Base-by-base conservation (phyloP, 1,284 basidiomycete genomes). In the Marasmius sp. region DNA sequence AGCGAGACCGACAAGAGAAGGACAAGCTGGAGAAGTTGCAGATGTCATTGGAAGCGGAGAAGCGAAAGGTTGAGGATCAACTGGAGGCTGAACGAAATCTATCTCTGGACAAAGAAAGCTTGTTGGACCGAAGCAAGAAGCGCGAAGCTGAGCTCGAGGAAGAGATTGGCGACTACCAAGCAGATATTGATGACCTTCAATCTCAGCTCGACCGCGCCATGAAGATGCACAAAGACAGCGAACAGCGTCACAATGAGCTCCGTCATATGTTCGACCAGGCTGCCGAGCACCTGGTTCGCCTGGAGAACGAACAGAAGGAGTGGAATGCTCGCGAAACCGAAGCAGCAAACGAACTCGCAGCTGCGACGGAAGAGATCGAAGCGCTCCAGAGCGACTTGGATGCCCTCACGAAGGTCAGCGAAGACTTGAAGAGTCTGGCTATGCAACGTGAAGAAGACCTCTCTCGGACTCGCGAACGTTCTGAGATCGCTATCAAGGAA, bases 91-190 rank as follows among this genome's bases (percentile, higher is more conserved):
- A 98, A 71, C 86, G 94, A 37, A 81, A 85, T 10, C 81, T 97
- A 12, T 85, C 86, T 5, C 69, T 93, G 36, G 94, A 98, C 74
- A 96, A 97, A 74, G 94, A 97, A 66, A 77, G 85, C 11, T 80
- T 94, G n/a, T 81, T 98, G 1, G 89, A 93, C 60, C 83, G 95
- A 38, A 92, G 89, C 72, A 96, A 96, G 79, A 88, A 88, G 67
- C 86, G 89, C 38, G 95, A 97, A 72, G 81, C 83, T 20, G 89
- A 94, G 64, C 81, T 98, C 1, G 89, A 94, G 68, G 94, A 98
- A 61, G 94, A 97, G 68, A 83, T 96, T 11, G 79, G 82, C 1
- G 87, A 90, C 1, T 77, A 97, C 22, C 93, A 97, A 68, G 79
- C 81, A 3, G 95, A 98, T 69, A 81, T 98, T 52, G 93, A 95